phyloP scores from a whole-genome alignment of 768 basidiomycete genomes.

The Lactarius quietus region DNA sequence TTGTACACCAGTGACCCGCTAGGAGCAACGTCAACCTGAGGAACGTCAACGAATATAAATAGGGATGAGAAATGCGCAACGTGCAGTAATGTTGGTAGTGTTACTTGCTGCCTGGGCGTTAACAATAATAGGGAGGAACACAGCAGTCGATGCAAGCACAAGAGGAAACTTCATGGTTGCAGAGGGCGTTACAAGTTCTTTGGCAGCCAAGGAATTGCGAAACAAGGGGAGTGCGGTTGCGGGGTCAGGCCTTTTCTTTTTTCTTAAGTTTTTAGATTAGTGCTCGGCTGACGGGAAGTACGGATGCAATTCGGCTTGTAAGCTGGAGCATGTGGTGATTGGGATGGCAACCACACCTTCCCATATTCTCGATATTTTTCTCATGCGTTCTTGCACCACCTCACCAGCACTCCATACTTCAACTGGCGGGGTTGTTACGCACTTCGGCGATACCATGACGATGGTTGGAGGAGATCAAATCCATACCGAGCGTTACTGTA shows the following conservation, averaged over 20 bases:
- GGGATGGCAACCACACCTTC: neutral
- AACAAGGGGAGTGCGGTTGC: neutral
- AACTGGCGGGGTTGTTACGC: neutral
- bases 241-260: neutral
- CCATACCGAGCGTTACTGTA: neutral
- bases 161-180: conserved; percentile 35
- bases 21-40: conserved; percentile 44
- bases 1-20: conserved; percentile 40
- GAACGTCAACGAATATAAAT: neutral
- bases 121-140: conserved; percentile 35
- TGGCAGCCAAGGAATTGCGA: neutral
- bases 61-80: neutral
- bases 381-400: neutral
- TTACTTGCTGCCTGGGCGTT: conserved; percentile 37
- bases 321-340: neutral
- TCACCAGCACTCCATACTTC: neutral
- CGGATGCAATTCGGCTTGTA: neutral
- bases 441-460: neutral
- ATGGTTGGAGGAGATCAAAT: neutral
- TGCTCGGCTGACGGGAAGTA: neutral
- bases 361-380: neutral
- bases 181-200: neutral
- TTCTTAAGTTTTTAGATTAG: neutral
- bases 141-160: conserved; percentile 29
- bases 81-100: conserved; percentile 24